Evolutionary conservation across 2,329 filamentous ascomycete genomes (phyloP).

Genomic region (Paracamarosporium sp.): DNA sequence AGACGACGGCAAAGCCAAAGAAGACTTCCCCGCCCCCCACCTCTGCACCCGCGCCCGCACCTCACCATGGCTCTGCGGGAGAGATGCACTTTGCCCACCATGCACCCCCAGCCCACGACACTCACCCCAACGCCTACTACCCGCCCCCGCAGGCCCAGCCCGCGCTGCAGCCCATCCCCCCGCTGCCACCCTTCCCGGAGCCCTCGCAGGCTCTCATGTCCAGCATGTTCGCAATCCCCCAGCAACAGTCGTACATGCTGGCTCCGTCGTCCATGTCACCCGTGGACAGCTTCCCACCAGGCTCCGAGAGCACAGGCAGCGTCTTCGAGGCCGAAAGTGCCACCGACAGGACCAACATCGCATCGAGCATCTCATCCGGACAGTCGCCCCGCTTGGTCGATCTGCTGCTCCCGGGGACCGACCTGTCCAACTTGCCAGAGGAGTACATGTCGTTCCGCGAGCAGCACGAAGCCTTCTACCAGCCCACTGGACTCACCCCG

Average conservation of each 20-base stretch:
- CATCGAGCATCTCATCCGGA: constrained; percentile 49
- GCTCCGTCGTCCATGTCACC: constrained; percentile 35
- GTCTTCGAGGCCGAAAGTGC: constrained; percentile 46
- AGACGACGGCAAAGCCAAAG: constrained; percentile 51
- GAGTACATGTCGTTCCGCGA: constrained; percentile 42
- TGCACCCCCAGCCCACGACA: constrained; percentile 10
- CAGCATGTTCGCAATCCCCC: constrained; percentile 19
- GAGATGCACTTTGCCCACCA: neutral
- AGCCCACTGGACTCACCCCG: constrained; percentile 35
- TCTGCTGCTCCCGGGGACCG: constrained; percentile 56
- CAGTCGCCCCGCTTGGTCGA: constrained; percentile 58
- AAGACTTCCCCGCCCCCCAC: constrained; percentile 39
- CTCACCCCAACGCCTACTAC: constrained; percentile 19
- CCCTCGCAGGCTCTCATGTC: constrained; percentile 13
- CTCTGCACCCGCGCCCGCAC: neutral
- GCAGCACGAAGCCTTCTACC: constrained; percentile 45
- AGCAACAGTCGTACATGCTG: constrained; percentile 30
- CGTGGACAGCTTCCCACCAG: constrained; percentile 41
- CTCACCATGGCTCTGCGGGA: neutral
- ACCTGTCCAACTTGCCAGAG: constrained; percentile 51
- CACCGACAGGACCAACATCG: constrained; percentile 33
- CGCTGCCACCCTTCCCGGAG: constrained; percentile 18
- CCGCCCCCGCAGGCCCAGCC: constrained; percentile 18
- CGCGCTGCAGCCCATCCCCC: constrained; percentile 15
- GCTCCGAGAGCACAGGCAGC: constrained; percentile 45